Percentiles rank a stretch among this genome's conserved stretches.
Evolutionary conservation across 2,329 filamentous ascomycete species (phyloP).

Genomic region (Alternaria sp.): DNA sequence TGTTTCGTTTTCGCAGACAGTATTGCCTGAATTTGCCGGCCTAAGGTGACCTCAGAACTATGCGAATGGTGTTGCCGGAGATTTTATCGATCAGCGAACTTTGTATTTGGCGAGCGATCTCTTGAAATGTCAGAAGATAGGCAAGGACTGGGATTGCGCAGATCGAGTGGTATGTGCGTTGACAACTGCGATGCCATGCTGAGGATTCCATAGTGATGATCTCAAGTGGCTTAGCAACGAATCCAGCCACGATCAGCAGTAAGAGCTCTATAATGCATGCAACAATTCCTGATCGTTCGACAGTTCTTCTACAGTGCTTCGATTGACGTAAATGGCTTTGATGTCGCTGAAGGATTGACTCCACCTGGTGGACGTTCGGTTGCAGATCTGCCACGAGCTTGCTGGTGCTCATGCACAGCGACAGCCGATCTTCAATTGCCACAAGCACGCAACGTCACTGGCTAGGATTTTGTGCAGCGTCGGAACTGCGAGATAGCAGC

Average conservation of each 20-base stretch:
- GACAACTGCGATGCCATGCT: background rate
- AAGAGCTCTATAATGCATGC: background rate
- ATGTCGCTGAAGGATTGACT: background rate
- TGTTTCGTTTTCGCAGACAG: background rate
- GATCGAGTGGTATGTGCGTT: slow-evolving; percentile 8
- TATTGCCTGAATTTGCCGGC: background rate
- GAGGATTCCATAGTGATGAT: background rate
- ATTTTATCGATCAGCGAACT: slow-evolving; percentile 1
- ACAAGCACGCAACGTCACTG: slow-evolving; percentile 28
- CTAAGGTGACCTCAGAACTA: background rate
- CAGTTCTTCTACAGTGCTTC: slow-evolving; percentile 23
- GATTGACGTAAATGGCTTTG: slow-evolving; percentile 36
- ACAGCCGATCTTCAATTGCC: slow-evolving; percentile 24
- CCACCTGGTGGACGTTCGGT: slow-evolving; percentile 7
- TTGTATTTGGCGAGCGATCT: slow-evolving; percentile 1
- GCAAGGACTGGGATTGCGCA: background rate
- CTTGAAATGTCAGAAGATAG: slow-evolving; percentile 1
- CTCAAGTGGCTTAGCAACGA: slow-evolving; percentile 4
- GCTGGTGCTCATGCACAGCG: slow-evolving; percentile 19
- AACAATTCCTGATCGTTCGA: slow-evolving; percentile 10
- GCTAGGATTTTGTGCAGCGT: slow-evolving; percentile 3
- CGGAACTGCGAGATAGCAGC: slow-evolving; percentile 2
- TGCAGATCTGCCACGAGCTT: slow-evolving; percentile 31
- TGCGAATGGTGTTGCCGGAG: background rate
- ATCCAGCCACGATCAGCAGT: slow-evolving; percentile 10